Evolutionary conservation across 768 basidiomycete species (phyloP), one percentile per base, ranked within the genome.

Genomic region (Serendipita sp.): DNA sequence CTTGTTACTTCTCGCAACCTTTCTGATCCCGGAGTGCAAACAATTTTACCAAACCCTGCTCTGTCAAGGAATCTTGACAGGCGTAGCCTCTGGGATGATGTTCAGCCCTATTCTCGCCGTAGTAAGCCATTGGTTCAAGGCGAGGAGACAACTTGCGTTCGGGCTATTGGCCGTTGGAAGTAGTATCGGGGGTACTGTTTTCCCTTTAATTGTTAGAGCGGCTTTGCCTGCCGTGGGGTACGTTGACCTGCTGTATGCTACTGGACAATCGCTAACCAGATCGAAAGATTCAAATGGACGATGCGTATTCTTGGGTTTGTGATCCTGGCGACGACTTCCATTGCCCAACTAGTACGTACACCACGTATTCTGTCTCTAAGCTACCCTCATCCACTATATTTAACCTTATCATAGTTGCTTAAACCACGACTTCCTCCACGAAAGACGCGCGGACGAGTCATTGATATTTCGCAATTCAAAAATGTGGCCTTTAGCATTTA

Each of bases 41-140:
- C 65, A 77, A 64, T 90, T 83, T 68, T 89, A 87, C 88, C 86
- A 90, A 4, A 85, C 89, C 68, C 68, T 90, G 27, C 76, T 90
- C 0, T 87, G 81, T 66, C 88, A 90, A 71, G 88, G 88, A 0
- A 68, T 89, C 44, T 79, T 78, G 0, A 72, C 82, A 13, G 88
- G 88, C 23, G 81, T 86, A 3, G 70, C 69, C 3, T 69, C 68
- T 66, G 70, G 70, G 5, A 44, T 67, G 55, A 68, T 71, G 44
- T 71, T 71, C 63, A 63, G 63, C 0, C 68, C 69, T 15, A 64
- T 67, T 31, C 66, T 71, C 10, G 65, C 67, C 27, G 69, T 69
- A 2, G 13, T 71, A 4, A 48, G 55, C 6, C 70, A 71, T 64
- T 69, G 69, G 64, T 71, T 70, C 62, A 66, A 63, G 55, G 40